These are phyloP conservation scores for Ambispora gerdemannii DNA, from an alignment of 192 early-diverging fungal species.

Conservation along the genomic window DNA sequence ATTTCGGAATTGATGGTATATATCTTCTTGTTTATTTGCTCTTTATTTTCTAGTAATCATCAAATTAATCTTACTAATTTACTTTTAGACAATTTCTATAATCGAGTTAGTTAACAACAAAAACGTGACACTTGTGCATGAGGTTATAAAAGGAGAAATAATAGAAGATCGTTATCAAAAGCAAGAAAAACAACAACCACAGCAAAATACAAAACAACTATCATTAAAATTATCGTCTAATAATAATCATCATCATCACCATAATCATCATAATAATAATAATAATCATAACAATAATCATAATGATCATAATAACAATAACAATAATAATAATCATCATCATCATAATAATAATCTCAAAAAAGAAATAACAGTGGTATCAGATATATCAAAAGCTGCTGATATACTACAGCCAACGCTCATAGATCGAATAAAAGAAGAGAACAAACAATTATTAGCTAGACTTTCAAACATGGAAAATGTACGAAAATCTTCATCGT, in stretches of 20 bases:
- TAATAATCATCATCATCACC: not conserved
- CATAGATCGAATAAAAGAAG: constrained; percentile 26
- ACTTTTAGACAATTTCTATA: not conserved
- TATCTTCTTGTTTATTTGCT: not conserved
- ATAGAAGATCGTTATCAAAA: no score
- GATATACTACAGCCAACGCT: not conserved
- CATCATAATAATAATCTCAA: no score
- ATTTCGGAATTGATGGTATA: not conserved
- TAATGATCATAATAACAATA: no score
- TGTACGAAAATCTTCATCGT: constrained; percentile 4
- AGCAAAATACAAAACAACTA: no score
- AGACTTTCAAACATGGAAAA: constrained; percentile 7
- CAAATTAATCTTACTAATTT: not conserved
- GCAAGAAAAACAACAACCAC: no score
- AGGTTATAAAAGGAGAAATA: no score
- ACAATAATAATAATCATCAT: no score
- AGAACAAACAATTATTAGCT: constrained; percentile 25
- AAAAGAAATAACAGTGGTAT: no score
- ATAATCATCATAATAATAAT: not conserved
- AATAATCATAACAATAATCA: not conserved
- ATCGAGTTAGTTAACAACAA: no score
- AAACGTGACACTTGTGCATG: no score
- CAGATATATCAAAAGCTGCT: no score
- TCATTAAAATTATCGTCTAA: no score
- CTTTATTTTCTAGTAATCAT: not conserved